A percentile compares a stretch with the other conserved stretches of the same genome.
Evolutionary conservation across 768 basidiomycete genomes (phyloP).

Genomic region (Mrakia hoshinonis): DNA sequence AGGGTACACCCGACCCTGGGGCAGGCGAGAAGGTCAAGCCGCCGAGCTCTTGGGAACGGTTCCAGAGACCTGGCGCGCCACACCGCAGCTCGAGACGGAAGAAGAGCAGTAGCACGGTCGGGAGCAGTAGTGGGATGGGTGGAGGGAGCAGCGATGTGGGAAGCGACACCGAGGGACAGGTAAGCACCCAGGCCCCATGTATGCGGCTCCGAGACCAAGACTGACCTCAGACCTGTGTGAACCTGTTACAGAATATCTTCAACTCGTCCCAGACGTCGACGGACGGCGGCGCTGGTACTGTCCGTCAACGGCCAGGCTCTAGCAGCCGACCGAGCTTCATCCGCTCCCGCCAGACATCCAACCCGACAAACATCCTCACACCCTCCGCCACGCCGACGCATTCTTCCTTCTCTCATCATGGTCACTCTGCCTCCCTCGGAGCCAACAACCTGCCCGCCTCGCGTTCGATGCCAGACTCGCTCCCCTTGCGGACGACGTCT

Average conservation of each 20-base stretch:
- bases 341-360: conserved; percentile 16
- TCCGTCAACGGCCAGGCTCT: not conserved
- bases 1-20: not conserved
- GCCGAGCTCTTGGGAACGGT: conserved; percentile 23
- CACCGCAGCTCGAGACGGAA: not conserved
- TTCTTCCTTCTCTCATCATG: conserved; percentile 1
- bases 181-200: not conserved
- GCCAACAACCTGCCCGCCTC: not conserved
- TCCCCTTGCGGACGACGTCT: not conserved
- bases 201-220: not conserved
- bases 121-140: not conserved
- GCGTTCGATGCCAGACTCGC: not conserved
- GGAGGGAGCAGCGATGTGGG: conserved; percentile 13
- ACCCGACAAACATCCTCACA: conserved; percentile 8
- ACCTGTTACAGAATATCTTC: not conserved
- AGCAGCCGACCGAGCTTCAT: not conserved
- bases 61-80: conserved; percentile 14
- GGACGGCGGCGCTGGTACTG: not conserved
- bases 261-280: not conserved
- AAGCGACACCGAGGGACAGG: conserved; percentile 5
- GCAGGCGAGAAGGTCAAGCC: conserved; percentile 1
- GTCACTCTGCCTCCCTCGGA: not conserved
- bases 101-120: not conserved
- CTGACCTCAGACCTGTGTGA: not conserved
- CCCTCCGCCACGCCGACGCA: not conserved